Base-by-base conservation (phyloP, 2,329 filamentous ascomycete genomes). In the Westerdykella aurantiaca region DNA sequence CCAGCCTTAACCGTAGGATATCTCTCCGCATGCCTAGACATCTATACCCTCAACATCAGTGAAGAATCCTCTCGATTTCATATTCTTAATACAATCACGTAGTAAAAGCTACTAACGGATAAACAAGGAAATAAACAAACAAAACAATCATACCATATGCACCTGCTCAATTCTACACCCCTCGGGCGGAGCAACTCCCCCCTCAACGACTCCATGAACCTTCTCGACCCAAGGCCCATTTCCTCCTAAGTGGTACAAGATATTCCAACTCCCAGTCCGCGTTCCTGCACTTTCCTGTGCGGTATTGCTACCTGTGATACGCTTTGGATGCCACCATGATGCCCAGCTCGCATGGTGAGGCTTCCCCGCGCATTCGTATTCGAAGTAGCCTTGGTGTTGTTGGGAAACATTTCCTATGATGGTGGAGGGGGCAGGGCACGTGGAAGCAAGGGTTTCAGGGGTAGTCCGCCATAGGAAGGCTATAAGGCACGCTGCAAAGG, bases 1-100 rank as follows among this genome's bases (percentile, higher is more conserved):
- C 75, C 77, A 34, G 74, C 72, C 47, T 63, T 69, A 31, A 57
- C 59, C 0, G 77, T 81, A 1, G 78, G 78, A 60, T 79, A 80
- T 54, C 78, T 66, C 55, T 80, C 78, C 17, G 68, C 75, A 64
- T 81, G 78, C 34, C 78, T 70, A 16, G 78, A 75, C 66, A 80
- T 74, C 75, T 78, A 29, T 33, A 41, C 13, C 10, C 42, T 38
- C 6, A 23, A 42, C 37, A 43, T 56, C 49, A 56, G 47, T 31
- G 29, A 46, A 35, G 9, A 14, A 18, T 43, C 55, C 45, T 21
- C 18, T 21, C 6, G 18, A 21, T 21, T 21, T 6, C 4, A 21
- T 4, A 6, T 21, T 3, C 6, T 6, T 21, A 21, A 21, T 21
- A 21, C 63, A 23, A 16, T 2, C 14, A 10, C 16, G 12, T 17